A percentile compares a stretch with the other conserved stretches of the same genome.
These are phyloP conservation scores for Leccinum fibrillosum DNA, from an alignment of 768 basidiomycete genomes.

Conservation along the genomic window DNA sequence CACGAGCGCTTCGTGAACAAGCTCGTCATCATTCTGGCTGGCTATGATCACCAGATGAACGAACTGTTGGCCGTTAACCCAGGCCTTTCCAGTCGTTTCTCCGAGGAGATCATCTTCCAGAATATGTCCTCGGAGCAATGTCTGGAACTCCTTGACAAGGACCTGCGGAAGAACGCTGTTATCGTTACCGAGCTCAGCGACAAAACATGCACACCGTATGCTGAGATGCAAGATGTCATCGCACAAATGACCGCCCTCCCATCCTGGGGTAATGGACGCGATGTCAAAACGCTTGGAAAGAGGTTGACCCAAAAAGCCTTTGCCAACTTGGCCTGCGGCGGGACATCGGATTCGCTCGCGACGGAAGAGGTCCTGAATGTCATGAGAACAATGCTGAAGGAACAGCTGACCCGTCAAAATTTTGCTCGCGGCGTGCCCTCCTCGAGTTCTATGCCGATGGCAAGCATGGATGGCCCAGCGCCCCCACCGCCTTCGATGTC, in stretches of 20 bases:
- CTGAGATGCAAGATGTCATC: slow-evolving; percentile 39
- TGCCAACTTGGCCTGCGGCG: slow-evolving; percentile 18
- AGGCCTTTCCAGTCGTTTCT: slow-evolving; percentile 69
- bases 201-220: background rate
- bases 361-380: slow-evolving; percentile 30
- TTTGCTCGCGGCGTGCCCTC: background rate
- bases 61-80: slow-evolving; percentile 54
- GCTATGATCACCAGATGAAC: slow-evolving; percentile 71
- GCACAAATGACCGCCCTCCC: slow-evolving; percentile 42
- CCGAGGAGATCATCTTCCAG: slow-evolving; percentile 54
- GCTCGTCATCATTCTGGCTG: slow-evolving; percentile 66
- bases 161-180: slow-evolving; percentile 45
- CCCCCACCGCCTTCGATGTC: slow-evolving; percentile 22
- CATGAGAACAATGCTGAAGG: slow-evolving; percentile 20
- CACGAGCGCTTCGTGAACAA: slow-evolving; percentile 55
- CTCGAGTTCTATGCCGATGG: slow-evolving; percentile 13
- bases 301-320: slow-evolving; percentile 44
- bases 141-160: slow-evolving; percentile 46
- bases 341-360: slow-evolving; percentile 22
- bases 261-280: slow-evolving; percentile 70
- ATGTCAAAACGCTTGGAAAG: slow-evolving; percentile 54
- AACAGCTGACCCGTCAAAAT: slow-evolving; percentile 20
- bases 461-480: slow-evolving; percentile 18
- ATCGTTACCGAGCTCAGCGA: slow-evolving; percentile 33
- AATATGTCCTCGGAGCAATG: slow-evolving; percentile 54